Evolutionary conservation across 2,329 filamentous ascomycete genomes (phyloP).

Genomic region (Cladorrhinum sp.): DNA sequence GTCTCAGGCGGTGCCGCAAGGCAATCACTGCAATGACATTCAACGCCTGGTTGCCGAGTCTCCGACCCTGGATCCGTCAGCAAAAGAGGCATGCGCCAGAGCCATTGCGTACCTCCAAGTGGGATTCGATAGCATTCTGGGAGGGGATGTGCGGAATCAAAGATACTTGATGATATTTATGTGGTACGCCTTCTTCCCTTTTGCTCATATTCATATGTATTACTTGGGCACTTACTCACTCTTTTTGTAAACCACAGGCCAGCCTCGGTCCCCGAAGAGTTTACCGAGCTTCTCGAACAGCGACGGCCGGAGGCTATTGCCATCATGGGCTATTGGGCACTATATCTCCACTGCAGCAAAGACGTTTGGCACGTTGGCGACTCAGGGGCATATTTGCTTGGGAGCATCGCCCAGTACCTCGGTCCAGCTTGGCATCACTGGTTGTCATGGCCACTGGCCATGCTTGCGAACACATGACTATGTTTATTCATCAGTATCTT

Average conservation of each 20-base stretch:
- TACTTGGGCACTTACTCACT: neutral
- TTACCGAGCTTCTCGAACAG: slow-evolving; percentile 35
- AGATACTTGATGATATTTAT: slow-evolving; percentile 25
- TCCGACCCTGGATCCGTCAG: slow-evolving; percentile 2
- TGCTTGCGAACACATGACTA: slow-evolving; percentile 12
- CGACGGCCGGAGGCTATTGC: slow-evolving; percentile 42
- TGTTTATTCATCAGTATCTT: no score
- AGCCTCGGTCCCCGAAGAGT: slow-evolving; percentile 31
- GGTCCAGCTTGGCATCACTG: slow-evolving; percentile 22
- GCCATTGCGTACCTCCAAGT: slow-evolving; percentile 24
- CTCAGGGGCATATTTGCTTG: slow-evolving; percentile 28
- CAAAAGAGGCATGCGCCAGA: slow-evolving; percentile 19
- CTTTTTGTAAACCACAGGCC: slow-evolving; percentile 7
- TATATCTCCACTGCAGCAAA: slow-evolving; percentile 43
- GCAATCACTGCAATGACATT: slow-evolving; percentile 20
- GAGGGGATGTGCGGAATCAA: slow-evolving; percentile 13
- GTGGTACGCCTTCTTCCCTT: slow-evolving; percentile 27
- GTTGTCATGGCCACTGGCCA: slow-evolving; percentile 22
- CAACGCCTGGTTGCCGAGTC: slow-evolving; percentile 18
- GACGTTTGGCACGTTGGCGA: slow-evolving; percentile 39
- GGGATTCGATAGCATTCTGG: slow-evolving; percentile 24
- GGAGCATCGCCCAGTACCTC: slow-evolving; percentile 26
- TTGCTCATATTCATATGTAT: neutral
- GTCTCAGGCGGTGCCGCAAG: slow-evolving; percentile 11
- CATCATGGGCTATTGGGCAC: slow-evolving; percentile 48